Conservation (phyloP, 495 filamentous ascomycete genomes). For the Neurospora sp. region DNA sequence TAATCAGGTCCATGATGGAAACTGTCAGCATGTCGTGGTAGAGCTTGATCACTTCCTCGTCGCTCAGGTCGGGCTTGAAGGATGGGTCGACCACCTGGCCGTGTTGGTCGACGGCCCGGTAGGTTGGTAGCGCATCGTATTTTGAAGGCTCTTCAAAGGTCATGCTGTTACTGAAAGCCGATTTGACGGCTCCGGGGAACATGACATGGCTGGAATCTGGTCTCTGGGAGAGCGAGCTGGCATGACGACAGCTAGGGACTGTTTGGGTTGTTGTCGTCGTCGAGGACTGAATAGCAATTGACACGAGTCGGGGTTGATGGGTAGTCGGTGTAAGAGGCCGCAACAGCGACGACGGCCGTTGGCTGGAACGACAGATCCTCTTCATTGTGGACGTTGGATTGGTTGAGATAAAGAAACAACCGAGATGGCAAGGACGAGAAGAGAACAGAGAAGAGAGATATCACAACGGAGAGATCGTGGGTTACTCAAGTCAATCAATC, state of each 20-base stretch:
- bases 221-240: constrained; percentile 46
- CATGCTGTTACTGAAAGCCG: constrained; percentile 75
- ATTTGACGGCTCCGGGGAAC: constrained; percentile 93
- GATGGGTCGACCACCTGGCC: constrained; percentile 67
- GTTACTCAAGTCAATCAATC: neutral
- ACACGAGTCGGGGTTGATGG: neutral
- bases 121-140: constrained; percentile 68
- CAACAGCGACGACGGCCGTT: neutral
- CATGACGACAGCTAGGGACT: constrained; percentile 8
- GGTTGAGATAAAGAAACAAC: neutral
- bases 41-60: constrained; percentile 59
- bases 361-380: constrained; percentile 8
- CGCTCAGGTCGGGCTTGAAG: constrained; percentile 50
- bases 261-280: neutral
- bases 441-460: neutral
- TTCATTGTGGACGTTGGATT: constrained; percentile 7
- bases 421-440: neutral
- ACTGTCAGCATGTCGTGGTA: constrained; percentile 58
- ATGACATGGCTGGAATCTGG: constrained; percentile 65
- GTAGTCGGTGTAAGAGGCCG: neutral
- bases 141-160: constrained; percentile 62
- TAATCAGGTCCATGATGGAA: constrained; percentile 87
- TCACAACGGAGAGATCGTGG: neutral
- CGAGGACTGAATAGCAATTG: neutral
- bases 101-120: constrained; percentile 76